Base-by-base conservation (phyloP, 768 basidiomycete species). In the Tremella fuciformis region DNA sequence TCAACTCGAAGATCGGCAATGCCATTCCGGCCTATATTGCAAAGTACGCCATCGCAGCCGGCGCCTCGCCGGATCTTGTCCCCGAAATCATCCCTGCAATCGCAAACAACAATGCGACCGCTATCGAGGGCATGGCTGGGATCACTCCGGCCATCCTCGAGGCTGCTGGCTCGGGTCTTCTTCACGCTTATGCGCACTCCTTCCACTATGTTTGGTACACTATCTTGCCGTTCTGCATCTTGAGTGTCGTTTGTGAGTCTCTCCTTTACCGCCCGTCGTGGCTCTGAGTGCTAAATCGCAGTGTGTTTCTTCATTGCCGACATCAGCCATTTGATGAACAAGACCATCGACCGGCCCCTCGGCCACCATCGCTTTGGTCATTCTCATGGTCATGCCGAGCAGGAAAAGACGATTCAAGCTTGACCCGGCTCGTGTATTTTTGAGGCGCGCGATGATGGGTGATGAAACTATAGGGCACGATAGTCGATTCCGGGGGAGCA, bases 121-220 rank as follows among this genome's bases (percentile, higher is more conserved):
- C 42, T 6, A 4, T 46, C 6, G 22, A 22, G 8, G 42, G 18
- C 15, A 15, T 46, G 4, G 18, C 42, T 4, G 42, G 42, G 6
- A 22, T 46, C 22, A 46, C 42, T 4, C 42, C 42, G 6, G 42
- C n/a, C 4, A 22, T 46, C 42, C 4, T 46, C 22, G 42, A 18
- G 15, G 42, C 42, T 8, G 42, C 42, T 22, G 3, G 6, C 6
- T 6, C 42, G 3, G 42, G 18, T 46, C 42, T 46, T 22, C 6
- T 15, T 4, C 8, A 22, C 42, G 42, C 42, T 6, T 46, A 6
- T 15, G 4, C 42, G 8, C 4, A 18, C 8, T 46, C 42, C 18
- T 46, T 46, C 15, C 42, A 46, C 22, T 46, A 46, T 15, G 42
- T 46, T 22, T 46, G 42, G 42, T 46, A 46, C 22, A 22, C 42